Percentiles rank a stretch among this genome's conserved stretches.
These are phyloP conservation scores for Lepidium aucheri DNA, from an alignment of 345 rosid genomes.

Conservation along the genomic window DNA sequence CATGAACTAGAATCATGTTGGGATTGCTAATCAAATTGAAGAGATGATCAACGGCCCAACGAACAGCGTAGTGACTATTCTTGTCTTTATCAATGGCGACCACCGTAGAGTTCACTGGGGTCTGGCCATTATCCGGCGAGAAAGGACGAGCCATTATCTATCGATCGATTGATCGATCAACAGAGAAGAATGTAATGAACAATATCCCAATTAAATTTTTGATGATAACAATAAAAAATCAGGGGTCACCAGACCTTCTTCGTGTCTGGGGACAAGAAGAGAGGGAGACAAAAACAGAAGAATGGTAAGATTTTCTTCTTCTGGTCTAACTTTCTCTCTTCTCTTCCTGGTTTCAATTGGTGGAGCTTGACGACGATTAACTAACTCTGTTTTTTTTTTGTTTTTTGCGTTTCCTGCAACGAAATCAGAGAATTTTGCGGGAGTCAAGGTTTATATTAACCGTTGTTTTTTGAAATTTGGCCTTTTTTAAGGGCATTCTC, in stretches of 20 bases:
- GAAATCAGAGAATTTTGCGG: conserved; percentile 14
- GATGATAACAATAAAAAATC: background rate
- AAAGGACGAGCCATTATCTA: conserved; percentile 25
- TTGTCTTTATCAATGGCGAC: conserved; percentile 81
- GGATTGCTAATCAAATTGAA: conserved; percentile 23
- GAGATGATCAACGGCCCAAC: conserved; percentile 85
- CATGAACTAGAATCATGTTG: conserved; percentile 49
- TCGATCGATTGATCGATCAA: background rate
- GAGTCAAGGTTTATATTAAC: conserved; percentile 7
- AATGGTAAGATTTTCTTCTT: background rate
- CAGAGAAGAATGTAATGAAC: background rate
- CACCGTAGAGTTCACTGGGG: conserved; percentile 38
- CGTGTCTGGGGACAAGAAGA: conserved; percentile 20
- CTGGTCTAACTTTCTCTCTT: conserved; percentile 6
- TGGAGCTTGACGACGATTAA: background rate
- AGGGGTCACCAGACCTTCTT: conserved; percentile 9
- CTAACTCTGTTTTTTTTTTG: background rate
- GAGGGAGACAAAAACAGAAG: conserved; percentile 4
- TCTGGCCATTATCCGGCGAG: conserved; percentile 23
- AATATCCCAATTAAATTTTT: background rate
- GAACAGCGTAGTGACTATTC: conserved; percentile 74
- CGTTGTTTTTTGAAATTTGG: background rate
- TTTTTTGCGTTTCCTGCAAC: background rate
- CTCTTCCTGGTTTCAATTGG: conserved; percentile 19
- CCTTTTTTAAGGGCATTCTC: conserved; percentile 6